Percentiles rank a stretch among this genome's conserved stretches.
phyloP scores from a whole-genome alignment of 2,329 filamentous ascomycete species.

The Neofusicoccum kwambonambiense region DNA sequence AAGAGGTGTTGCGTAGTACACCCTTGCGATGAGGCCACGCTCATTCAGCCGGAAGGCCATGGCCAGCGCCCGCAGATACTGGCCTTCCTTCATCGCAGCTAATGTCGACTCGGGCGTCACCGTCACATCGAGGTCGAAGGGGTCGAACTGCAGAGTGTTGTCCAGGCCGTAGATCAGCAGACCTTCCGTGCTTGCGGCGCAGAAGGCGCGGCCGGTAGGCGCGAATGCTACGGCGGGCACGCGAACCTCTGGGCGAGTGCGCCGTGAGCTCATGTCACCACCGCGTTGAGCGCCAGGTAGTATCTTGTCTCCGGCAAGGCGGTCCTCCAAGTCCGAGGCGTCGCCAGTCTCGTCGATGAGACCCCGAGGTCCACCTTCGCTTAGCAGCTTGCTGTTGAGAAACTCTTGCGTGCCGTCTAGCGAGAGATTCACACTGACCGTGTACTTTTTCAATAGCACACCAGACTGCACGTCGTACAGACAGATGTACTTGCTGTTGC shows the following conservation, averaged over 20 bases:
- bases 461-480: conserved; percentile 93
- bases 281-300: conserved; percentile 86
- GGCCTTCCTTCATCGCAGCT: conserved; percentile 70
- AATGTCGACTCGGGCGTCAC: conserved; percentile 75
- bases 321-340: conserved; percentile 82
- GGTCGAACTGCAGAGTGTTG: conserved; percentile 80
- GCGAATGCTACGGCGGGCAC: conserved; percentile 85
- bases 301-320: conserved; percentile 62
- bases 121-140: conserved; percentile 91
- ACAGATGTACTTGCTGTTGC: conserved; percentile 98
- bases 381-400: conserved; percentile 86
- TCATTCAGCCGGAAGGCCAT: conserved; percentile 98
- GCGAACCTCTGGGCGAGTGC: conserved; percentile 74
- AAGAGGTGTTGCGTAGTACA: conserved; percentile 81
- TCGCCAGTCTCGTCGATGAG: conserved; percentile 88
- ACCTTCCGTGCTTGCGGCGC: conserved; percentile 91
- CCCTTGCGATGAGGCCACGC: conserved; percentile 72
- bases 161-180: conserved; percentile 92
- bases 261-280: conserved; percentile 79
- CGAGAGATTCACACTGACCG: conserved; percentile 92
- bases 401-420: conserved; percentile 96
- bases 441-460: conserved; percentile 90
- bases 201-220: conserved; percentile 85
- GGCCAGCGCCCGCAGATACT: conserved; percentile 87
- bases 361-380: conserved; percentile 80